Evolutionary conservation across 805 yeast species (phyloP).

Genomic region (Wickerhamomyces kurtzmanii): DNA sequence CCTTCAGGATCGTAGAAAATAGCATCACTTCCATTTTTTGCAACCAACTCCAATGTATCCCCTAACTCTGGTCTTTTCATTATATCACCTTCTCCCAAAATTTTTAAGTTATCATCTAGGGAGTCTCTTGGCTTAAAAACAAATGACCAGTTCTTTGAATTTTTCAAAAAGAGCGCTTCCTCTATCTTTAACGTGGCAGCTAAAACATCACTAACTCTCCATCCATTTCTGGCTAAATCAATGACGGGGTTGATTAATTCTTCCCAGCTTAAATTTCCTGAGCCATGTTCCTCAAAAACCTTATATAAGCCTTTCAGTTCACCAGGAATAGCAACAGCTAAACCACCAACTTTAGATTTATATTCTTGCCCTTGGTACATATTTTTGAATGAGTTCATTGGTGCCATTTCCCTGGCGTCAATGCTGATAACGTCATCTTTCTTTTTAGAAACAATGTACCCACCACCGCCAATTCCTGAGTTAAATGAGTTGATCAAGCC

Average conservation of each 20-base stretch:
- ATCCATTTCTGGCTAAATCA: slow-evolving; percentile 55
- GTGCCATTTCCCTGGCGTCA: slow-evolving; percentile 89
- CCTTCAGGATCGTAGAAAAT: slow-evolving; percentile 81
- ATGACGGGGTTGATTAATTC: slow-evolving; percentile 72
- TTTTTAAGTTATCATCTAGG: no score
- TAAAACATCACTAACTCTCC: slow-evolving; percentile 36
- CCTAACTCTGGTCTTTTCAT: slow-evolving; percentile 56
- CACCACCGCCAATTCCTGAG: slow-evolving; percentile 94
- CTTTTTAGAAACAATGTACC: slow-evolving; percentile 45
- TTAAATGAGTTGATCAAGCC: slow-evolving; percentile 77
- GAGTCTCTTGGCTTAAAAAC: no score
- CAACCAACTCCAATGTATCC: slow-evolving; percentile 55
- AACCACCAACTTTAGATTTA: slow-evolving; percentile 65
- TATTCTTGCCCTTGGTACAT: slow-evolving; percentile 49
- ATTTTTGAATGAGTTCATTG: slow-evolving; percentile 44
- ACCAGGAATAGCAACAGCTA: slow-evolving; percentile 89
- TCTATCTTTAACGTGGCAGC: slow-evolving; percentile 31
- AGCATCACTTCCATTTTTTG: slow-evolving; percentile 66
- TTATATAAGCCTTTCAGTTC: slow-evolving; percentile 77
- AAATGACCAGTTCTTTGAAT: slow-evolving; percentile 45
- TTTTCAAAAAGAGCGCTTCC: slow-evolving; percentile 19
- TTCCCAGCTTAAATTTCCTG: slow-evolving; percentile 64
- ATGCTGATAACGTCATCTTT: slow-evolving; percentile 46
- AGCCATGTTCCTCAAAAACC: slow-evolving; percentile 50
- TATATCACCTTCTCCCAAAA: slow-evolving; percentile 59